Base-by-base conservation (phyloP, 2,329 filamentous ascomycete genomes). In the Sphaerostilbella broomeana region DNA sequence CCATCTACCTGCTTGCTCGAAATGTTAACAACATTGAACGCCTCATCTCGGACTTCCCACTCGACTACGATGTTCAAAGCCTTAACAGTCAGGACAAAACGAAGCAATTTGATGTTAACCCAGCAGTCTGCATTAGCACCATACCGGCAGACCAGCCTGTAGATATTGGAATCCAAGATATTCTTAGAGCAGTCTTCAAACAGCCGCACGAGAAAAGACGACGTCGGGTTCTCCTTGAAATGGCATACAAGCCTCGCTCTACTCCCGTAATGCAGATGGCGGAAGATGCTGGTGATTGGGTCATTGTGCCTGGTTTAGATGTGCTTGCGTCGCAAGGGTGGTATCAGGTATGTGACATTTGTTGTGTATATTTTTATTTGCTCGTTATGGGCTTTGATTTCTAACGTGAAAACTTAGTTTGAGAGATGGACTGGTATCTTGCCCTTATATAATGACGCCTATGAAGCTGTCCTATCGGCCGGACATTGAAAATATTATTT, bases 241-340 rank as follows among this genome's bases (percentile, higher is more conserved):
- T 98, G 89, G 90, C 92, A 2, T 98, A 98, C 63, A 94, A 90
- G 62, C 92, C 92, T 15, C 70, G 75, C 0, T 74, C 85, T 37
- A 98, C 92, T 4, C 77, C 82, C 6, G 63, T 95, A 49, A 95
- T 97, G 80, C 75, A 84, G 57, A 67, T 95, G 57, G 90, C 89
- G 3, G 72, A 79, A 51, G 75, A 83, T 50, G 75, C 76, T 10
- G 58, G 58, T 9, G 81, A 82, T 3, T 98, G 92, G 92, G 73
- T 67, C 40, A 87, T 84, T 2, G 82, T 97, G 46, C 81, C 87
- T 6, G 92, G 92, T 0, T 63, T 95, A 26, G 92, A 98, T 61
- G 88, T 92, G 20, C 70, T 98, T 40, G 80, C 88, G 45, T 86
- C 85, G 5, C 92, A 98, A 63, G 92, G 78, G n/a, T 81, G 76